These are phyloP conservation scores for Tuber umbilicatum DNA, from an alignment of 495 filamentous ascomycete genomes.

Conservation along the genomic window DNA sequence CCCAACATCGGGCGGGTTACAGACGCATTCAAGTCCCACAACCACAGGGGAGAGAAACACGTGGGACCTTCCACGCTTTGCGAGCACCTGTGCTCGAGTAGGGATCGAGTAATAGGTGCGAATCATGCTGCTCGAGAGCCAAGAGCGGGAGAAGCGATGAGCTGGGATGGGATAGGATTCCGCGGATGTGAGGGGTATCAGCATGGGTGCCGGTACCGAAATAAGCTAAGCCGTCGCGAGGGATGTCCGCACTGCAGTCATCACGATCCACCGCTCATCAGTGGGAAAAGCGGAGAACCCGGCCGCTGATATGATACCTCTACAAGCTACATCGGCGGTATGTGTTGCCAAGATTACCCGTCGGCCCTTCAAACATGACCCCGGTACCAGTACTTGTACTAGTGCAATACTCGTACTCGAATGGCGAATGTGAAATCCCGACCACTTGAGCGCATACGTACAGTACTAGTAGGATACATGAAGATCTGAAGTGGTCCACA, in stretches of 20 bases:
- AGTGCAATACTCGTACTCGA: too few species aligned
- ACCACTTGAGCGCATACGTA: slow-evolving; percentile 1
- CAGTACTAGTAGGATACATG: not conserved
- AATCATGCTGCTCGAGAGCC: not conserved
- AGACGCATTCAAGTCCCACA: not conserved
- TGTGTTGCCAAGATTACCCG: not conserved
- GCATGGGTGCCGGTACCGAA: not conserved
- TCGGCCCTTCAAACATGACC: not conserved
- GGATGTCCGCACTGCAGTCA: not conserved
- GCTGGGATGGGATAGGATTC: not conserved
- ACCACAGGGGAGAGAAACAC: not conserved
- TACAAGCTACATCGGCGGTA: not conserved
- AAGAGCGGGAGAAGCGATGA: not conserved
- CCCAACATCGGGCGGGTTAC: not conserved
- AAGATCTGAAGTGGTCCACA: not conserved
- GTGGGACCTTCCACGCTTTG: not conserved
- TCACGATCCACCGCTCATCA: not conserved
- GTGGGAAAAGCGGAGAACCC: not conserved
- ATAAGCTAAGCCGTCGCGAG: not conserved
- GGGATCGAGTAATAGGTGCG: not conserved
- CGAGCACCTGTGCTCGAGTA: not conserved
- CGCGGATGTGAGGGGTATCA: not conserved
- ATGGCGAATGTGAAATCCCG: not conserved
- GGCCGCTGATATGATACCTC: not conserved
- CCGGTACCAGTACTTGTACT: not conserved